Base-by-base conservation (phyloP, 768 basidiomycete species). In the Hygrocybe punicea region DNA sequence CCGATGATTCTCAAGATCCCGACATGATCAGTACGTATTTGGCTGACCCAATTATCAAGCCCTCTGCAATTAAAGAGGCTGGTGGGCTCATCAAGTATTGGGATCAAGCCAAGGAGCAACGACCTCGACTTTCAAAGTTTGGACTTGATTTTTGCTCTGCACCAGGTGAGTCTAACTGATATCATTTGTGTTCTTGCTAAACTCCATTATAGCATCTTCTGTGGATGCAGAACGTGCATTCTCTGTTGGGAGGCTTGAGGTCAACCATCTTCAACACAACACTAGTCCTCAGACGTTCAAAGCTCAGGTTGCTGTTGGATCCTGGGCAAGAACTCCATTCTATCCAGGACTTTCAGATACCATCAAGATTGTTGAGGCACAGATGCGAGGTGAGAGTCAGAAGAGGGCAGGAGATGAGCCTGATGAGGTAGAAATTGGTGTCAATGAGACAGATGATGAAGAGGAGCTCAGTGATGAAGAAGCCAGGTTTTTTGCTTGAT, bases 201-300 rank as follows among this genome's bases (percentile, higher is more conserved):
- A 23, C 23, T n/a, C 13, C 46, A 23, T 48, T 14, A n/a, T 14
- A 48, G 46, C 46, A 48, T 48, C 46, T 16, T 74, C 72, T 25
- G 73, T 73, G 47, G 72, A 74, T 66, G 71, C 69, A n/a, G 72
- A 75, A 51, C 63, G 63, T 37, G 68, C 73, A 23, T 75, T 75
- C 61, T 74, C 72, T 29, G 60, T 60, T 40, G 72, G 71, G 4
- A 58, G 63, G 6, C 59, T 66, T 4, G 67, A 72, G 37, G 66
- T 73, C 14, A 68, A 68, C 47, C 67, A 67, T 49, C 59, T 73
- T 59, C 74, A 75, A 62, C 67, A 70, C 49, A 63, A 65, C 50
- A 73, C 68, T 58, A 62, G 39, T 25, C 71, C 71, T 2, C 70
- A 72, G 51, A 68, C 72, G 3, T 75, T 73, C 67, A 65, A 66